Percentiles rank a stretch among this genome's conserved stretches.
Conservation (phyloP, 177 flowering plant genomes). For the Vitis hybrid region DNA sequence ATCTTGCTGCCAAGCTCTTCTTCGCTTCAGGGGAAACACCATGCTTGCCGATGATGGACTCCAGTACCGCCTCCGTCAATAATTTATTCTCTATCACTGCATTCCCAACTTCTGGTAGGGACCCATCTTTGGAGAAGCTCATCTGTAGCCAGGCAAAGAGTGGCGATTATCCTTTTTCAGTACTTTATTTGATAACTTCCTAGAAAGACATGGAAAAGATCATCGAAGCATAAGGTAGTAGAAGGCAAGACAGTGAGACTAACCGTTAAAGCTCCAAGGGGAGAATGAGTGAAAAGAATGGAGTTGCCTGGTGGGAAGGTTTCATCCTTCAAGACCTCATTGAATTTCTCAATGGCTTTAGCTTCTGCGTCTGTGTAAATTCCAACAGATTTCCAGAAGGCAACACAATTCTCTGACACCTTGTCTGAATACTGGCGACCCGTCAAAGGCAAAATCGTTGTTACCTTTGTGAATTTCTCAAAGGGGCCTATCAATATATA, state of each 20-base stretch:
- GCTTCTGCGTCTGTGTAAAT: constrained; percentile 70
- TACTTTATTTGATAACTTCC: too few species aligned
- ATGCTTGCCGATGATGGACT: constrained; percentile 73
- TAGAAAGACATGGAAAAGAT: too few species aligned
- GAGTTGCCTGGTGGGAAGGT: constrained; percentile 77
- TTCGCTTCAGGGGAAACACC: constrained; percentile 80
- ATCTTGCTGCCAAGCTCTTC: constrained; percentile 50
- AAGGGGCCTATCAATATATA: constrained; percentile 53
- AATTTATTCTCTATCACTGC: constrained; percentile 66
- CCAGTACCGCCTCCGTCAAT: constrained; percentile 61
- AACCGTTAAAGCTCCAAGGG: constrained; percentile 56
- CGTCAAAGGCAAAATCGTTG: constrained; percentile 68
- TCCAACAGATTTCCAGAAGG: constrained; percentile 69
- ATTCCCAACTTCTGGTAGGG: constrained; percentile 46
- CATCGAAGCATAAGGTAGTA: too few species aligned
- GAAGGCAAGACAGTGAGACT: neutral
- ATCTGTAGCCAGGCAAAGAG: constrained; percentile 32
- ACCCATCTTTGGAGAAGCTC: constrained; percentile 57
- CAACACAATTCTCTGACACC: constrained; percentile 78
- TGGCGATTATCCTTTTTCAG: too few species aligned
- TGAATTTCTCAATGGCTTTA: constrained; percentile 62
- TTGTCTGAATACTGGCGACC: constrained; percentile 83
- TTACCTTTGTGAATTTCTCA: constrained; percentile 70
- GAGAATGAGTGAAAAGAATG: constrained; percentile 67
- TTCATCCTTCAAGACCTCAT: constrained; percentile 61